phyloP scores from a whole-genome alignment of 208 protist genomes.

The Leishmania arabica region DNA sequence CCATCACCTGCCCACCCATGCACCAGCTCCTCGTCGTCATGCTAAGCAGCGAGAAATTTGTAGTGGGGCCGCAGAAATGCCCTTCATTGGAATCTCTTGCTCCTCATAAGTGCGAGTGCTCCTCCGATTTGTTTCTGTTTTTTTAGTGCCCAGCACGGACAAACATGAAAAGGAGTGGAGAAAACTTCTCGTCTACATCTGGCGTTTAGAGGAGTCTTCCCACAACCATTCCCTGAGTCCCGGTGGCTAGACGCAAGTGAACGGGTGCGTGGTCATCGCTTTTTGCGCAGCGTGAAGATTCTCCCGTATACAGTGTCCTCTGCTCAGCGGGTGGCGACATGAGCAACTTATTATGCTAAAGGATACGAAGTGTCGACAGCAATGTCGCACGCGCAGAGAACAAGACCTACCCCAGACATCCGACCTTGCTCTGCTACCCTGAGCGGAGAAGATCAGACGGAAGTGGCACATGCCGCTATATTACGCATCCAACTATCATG shows the following conservation, averaged over 20 bases:
- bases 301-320: neutral
- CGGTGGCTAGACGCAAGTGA: neutral
- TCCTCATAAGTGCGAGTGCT: neutral
- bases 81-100: neutral
- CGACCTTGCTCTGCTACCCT: too few species aligned
- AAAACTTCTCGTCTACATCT: neutral
- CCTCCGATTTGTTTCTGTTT: neutral
- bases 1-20: neutral
- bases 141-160: neutral
- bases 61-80: neutral
- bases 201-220: neutral
- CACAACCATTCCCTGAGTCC: neutral
- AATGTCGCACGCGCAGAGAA: too few species aligned
- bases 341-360: neutral
- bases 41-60: neutral
- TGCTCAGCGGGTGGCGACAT: neutral
- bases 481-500: too few species aligned
- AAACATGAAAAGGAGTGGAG: neutral
- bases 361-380: neutral
- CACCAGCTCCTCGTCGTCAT: neutral
- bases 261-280: neutral
- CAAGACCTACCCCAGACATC: too few species aligned
- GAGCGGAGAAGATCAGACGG: too few species aligned
- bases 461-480: too few species aligned
- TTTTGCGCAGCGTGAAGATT: neutral